Evolutionary conservation across 495 filamentous ascomycete species (phyloP).

Genomic region (Tetracladium setigerum): DNA sequence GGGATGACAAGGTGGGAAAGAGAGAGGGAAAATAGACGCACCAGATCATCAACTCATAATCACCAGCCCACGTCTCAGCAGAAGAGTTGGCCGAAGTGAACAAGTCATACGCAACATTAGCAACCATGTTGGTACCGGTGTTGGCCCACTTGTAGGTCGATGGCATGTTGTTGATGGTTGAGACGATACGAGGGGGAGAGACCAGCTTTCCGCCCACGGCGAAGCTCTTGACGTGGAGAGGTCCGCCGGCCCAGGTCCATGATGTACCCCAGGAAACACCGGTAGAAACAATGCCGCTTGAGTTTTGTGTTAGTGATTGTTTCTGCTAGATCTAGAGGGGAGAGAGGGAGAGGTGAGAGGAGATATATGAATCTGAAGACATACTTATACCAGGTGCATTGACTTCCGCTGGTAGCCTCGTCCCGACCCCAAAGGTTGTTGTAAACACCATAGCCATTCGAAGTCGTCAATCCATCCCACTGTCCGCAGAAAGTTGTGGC

Average conservation of each 20-base stretch:
- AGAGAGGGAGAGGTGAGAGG: too few species aligned
- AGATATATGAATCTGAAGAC: constrained; percentile 12
- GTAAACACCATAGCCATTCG: constrained; percentile 41
- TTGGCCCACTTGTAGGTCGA: constrained; percentile 51
- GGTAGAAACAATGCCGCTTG: constrained; percentile 17
- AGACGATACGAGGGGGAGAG: constrained; percentile 38
- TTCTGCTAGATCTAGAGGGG: too few species aligned
- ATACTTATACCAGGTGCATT: constrained; percentile 49
- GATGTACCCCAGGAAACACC: constrained; percentile 48
- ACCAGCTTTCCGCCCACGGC: constrained; percentile 41
- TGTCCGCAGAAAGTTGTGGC: constrained; percentile 40
- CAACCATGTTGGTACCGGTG: constrained; percentile 44
- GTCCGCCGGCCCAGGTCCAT: constrained; percentile 49
- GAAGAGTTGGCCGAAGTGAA: constrained; percentile 44
- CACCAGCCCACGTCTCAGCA: constrained; percentile 21
- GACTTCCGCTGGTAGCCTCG: constrained; percentile 43
- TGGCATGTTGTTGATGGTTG: constrained; percentile 40
- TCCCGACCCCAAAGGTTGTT: constrained; percentile 46
- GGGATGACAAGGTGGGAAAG: neutral
- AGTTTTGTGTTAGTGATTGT: too few species aligned
- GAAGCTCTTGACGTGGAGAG: constrained; percentile 50
- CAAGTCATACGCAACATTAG: constrained; percentile 59
- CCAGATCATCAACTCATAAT: constrained; percentile 69
- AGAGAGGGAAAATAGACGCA: neutral
- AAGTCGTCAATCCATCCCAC: constrained; percentile 34